Evolutionary conservation across 257 asterid species (phyloP), one percentile per base, ranked within the genome.

Genomic region (Oldenlandia corymbosa): DNA sequence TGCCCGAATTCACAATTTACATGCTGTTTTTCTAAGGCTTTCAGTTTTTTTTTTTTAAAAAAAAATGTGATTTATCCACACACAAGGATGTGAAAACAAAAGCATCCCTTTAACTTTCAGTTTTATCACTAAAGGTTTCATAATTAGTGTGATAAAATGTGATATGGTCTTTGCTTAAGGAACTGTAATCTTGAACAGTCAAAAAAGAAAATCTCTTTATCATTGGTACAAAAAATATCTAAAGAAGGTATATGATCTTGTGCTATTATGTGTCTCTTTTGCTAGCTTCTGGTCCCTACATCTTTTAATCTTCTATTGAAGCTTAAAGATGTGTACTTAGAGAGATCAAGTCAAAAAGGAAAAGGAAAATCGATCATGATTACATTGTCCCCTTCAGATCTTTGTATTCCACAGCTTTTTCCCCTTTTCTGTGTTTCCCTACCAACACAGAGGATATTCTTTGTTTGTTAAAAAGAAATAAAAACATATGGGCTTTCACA

Each of bases 231-330:
- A 10, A 54, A 1, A 42, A 62, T 41, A 36, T 34, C 37, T 45
- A 16, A 4, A 39, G 48, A 43, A 43, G 21, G 1, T 12, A 10
- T 37, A 21, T 39, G 43, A 64, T 58, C 31, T 32, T 64, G 11
- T 46, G 69, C 65, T 64, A 42, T 48, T 45, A 53, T 26, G n/a
- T n/a, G 66, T 36, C 31, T 21, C 5, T 18, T 32, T 12, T 45
- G 28, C 53, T 12, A 39, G 28, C 53, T 65, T 30, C 57, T 65
- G 80, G 92, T 74, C 88, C 92, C 92, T 73, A 76, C 84, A 66
- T 70, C 83, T 85, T 88, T 84, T 77, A 42, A 69, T 68, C 76
- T 62, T 65, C 64, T 77, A 52, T 57, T 62, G 69, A 69, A 68
- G 73, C 77, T 49, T 73, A 73, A 73, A 77, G 71, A 82, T 68